Percentiles rank a stretch among this genome's conserved stretches.
These are phyloP conservation scores for Gryganskiella cystojenkinii DNA, from an alignment of 192 early-diverging fungal species.

Conservation along the genomic window DNA sequence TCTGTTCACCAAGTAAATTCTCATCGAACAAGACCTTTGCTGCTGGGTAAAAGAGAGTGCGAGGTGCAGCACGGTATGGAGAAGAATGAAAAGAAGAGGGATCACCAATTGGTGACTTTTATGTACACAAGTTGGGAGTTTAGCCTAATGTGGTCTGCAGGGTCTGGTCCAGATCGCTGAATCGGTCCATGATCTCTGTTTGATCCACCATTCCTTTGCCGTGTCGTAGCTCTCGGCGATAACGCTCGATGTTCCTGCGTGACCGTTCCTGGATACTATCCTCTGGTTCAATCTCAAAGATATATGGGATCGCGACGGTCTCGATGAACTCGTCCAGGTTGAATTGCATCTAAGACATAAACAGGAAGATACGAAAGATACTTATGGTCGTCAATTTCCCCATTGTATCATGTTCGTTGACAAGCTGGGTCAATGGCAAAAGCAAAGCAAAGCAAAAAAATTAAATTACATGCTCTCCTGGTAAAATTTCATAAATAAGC, in stretches of 20 bases:
- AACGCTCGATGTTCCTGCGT: neutral
- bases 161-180: neutral
- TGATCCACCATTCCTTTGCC: slow-evolving; percentile 6
- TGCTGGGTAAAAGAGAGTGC: too few species aligned
- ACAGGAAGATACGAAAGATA: neutral
- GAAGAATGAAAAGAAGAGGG: too few species aligned
- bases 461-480: slow-evolving; percentile 64
- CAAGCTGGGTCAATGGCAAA: neutral
- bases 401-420: too few species aligned
- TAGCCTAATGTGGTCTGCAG: neutral
- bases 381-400: neutral
- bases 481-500: slow-evolving; percentile 58
- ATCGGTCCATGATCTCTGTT: neutral
- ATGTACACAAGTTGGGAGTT: neutral
- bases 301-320: slow-evolving; percentile 55
- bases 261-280: neutral
- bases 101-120: too few species aligned
- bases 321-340: slow-evolving; percentile 50
- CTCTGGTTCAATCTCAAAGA: slow-evolving; percentile 17
- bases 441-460: neutral
- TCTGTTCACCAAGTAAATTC: too few species aligned
- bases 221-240: neutral
- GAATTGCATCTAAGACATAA: slow-evolving; percentile 55
- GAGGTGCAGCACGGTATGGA: too few species aligned
- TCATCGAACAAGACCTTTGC: too few species aligned